A percentile compares a stretch with the other conserved stretches of the same genome.
Conservation (phyloP, 345 rosid species). For the Acer negundo region DNA sequence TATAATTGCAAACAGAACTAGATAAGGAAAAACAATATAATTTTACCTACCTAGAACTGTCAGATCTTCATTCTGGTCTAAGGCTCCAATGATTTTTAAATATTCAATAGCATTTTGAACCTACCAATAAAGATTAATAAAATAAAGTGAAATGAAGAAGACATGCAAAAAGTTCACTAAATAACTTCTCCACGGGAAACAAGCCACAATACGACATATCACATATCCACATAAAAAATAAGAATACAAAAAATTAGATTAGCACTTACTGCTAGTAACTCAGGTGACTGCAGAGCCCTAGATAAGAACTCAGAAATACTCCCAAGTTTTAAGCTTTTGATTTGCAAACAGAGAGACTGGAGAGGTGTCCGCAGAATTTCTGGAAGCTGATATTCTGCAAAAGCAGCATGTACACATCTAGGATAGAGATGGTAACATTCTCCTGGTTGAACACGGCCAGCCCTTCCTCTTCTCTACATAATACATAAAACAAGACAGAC, state of each 20-base stretch:
- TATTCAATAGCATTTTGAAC: constrained; percentile 92
- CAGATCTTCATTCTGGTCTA: constrained; percentile 78
- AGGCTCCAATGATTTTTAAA: constrained; percentile 81
- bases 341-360: constrained; percentile 92
- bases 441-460: constrained; percentile 94
- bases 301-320: constrained; percentile 82
- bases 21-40: constrained; percentile 9
- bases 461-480: constrained; percentile 89
- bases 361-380: constrained; percentile 94
- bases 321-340: constrained; percentile 82
- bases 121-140: constrained; percentile 36
- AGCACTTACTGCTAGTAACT: constrained; percentile 65
- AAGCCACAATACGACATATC: not conserved
- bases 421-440: constrained; percentile 93
- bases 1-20: not conserved
- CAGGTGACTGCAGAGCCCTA: constrained; percentile 91
- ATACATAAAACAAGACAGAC: constrained; percentile 17
- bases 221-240: constrained; percentile 2
- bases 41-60: constrained; percentile 63
- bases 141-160: not conserved
- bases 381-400: constrained; percentile 87
- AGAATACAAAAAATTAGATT: constrained; percentile 17
- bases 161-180: constrained; percentile 15
- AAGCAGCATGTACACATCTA: constrained; percentile 78
- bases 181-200: not conserved